Evolutionary conservation across 2,329 filamentous ascomycete species (phyloP), one percentile per base, ranked within the genome.

Genomic region (Phoma sp.): DNA sequence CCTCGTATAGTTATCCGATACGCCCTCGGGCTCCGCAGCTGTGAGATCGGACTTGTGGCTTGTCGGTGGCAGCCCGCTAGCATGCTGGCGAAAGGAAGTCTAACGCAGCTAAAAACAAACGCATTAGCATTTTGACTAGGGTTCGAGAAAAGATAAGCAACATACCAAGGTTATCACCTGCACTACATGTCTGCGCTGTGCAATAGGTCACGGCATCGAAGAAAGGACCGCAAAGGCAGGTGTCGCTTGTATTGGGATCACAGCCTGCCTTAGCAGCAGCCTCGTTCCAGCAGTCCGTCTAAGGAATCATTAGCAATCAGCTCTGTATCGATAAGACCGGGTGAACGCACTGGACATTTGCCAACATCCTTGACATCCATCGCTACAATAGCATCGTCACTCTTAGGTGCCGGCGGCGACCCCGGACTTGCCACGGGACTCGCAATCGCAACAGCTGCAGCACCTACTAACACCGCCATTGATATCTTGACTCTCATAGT

Each of bases 221-320:
- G 56, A 74, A 74, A 4, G 58, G 50, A 7, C 70, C 72, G 43
- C 72, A 74, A 22, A 74, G 43, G 40, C 72, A 74, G 8, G 57
- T 57, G 17, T 74, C 69, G 54, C 69, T 65, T 17, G 22, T 39
- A 22, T 72, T 70, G 4, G 72, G 72, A 43, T 74, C 69, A 49
- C 72, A 74, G 3, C 47, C 52, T 25, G 66, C 68, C 32, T 57
- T 43, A 27, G 47, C 64, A 19, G 65, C 71, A 4, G 64, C 64
- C 54, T 72, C 65, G 36, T 74, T 72, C 71, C 71, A 74, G 53
- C 72, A 74, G 29, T 70, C 62, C 48, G 57, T 58, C 72, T 74
- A 39, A 27, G 24, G 10, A 6, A 33, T 50, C 2, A 43, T 63
- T 27, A 67, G 59, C 17, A 15, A 24, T 10, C 17, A 22, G 29